Conservation (phyloP, 1,139 yeast genomes). For the Saccharomyces hybrid region DNA sequence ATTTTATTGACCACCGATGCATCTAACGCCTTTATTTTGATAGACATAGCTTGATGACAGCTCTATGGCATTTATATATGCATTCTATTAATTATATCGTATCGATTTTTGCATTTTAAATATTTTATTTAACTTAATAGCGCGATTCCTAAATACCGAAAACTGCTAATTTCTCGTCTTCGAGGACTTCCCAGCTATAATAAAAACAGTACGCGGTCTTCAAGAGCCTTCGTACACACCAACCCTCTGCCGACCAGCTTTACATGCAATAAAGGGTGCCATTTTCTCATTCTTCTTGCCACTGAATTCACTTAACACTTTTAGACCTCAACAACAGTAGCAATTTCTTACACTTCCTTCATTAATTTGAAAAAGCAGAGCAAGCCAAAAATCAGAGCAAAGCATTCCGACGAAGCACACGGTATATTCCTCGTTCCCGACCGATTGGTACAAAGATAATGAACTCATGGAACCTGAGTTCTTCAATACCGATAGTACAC, state of each 20-base stretch:
- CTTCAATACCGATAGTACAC: constrained; percentile 28
- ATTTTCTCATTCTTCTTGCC: not conserved
- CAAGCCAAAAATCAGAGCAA: not conserved
- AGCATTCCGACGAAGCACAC: not conserved
- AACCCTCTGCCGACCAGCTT: not conserved
- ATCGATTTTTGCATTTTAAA: not conserved
- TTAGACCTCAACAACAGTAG: not conserved
- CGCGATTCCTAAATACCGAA: not conserved
- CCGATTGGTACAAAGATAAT: not conserved
- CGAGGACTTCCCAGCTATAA: not conserved
- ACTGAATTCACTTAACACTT: not conserved
- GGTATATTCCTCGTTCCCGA: not conserved
- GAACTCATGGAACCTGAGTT: constrained; percentile 23
- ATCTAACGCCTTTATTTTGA: constrained; percentile 22
- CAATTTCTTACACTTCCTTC: not conserved
- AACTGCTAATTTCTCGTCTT: not conserved
- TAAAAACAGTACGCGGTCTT: not conserved
- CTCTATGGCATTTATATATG: not conserved
- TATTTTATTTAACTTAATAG: not conserved
- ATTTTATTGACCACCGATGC: constrained; percentile 68
- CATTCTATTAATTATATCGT: not conserved
- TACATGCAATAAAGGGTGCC: not conserved
- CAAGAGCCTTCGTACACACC: not conserved
- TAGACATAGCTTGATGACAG: not conserved
- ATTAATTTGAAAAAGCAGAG: not conserved